Evolutionary conservation across 495 filamentous ascomycete genomes (phyloP), one percentile per base, ranked within the genome.

Genomic region (Penicillium lividum): DNA sequence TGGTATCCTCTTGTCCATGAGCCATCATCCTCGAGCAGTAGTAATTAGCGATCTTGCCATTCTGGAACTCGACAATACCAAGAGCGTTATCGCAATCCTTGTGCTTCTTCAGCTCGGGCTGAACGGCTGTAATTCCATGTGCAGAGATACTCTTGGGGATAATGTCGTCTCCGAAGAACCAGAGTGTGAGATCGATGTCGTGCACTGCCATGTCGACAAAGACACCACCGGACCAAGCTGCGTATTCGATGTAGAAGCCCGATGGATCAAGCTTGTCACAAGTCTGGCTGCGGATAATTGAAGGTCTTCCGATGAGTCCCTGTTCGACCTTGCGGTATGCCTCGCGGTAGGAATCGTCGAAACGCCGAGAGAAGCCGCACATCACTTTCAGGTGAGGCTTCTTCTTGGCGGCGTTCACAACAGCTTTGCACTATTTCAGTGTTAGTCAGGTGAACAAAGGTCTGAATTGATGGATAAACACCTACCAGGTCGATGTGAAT

Each of bases 31-130:
- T 73, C 7, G 69, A 76, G 18, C 70, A 73, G 67, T 84, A 87
- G 57, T 85, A 81, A 58, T 86, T 86, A 6, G 84, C 85, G 38
- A 88, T 79, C 61, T 79, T 76, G 15, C 82, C 84, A 42, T 77
- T 79, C 54, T 77, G 80, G 68, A 87, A 88, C 72, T 88, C 85
- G 7, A 87, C 80, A 30, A 87, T 69, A 1, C 84, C 84, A 5
- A 87, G 79, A 13, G 82, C 84, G 56, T 88, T 88, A 62, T 88
- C 85, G 25, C 77, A 75, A 60, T 88, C 85, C 13, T 79, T 80
- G 65, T 84, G 75, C 64, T 81, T 76, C 54, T 76, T 69, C 22
- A 88, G 68, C n/a, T 80, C 84, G 0, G 85, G 84, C 65, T 86
- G 77, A 18, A 86, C 80, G 7, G 83, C 83, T 1, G 79, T 82